Evolutionary conservation across 2,329 filamentous ascomycete species (phyloP), one percentile per base, ranked within the genome.

Genomic region (Trematosphaeria pertusa): DNA sequence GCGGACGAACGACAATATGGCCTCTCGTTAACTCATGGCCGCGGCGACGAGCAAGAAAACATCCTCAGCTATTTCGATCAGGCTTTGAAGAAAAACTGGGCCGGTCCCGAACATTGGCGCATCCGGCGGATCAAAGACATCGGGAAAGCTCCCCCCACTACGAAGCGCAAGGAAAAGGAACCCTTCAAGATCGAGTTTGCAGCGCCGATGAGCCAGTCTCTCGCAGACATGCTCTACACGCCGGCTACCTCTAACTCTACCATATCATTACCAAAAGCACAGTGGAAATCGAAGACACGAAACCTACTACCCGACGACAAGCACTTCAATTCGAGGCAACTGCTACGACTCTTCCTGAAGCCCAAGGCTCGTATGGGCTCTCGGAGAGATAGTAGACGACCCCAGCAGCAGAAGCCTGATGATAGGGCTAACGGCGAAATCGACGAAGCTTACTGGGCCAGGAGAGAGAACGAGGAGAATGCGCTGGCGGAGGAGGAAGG

Each of bases 61-160:
- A 96, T 99, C 47, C 81, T 99, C n/a, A 88, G 89, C 65, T 99
- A 97, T 75, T 99, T 99, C 67, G 94, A 99, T 70, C 91, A 96
- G 65, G 92, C 93, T 2, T 76, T 97, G 33, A 90, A 94, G 69
- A 97, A 96, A 81, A 97, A 97, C 65, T 99, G 94, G 93, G 87
- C 88, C 5, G 95, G 91, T 37, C 93, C 94, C n/a, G 94, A 97
- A 70, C 94, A 99, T 73, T 99, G 94, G 94, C 87, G 93, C 58
- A 97, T 99, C 67, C 84, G 89, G 53, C 91, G 91, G 66, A 94
- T 99, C 72, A 97, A 97, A 61, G 82, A 86, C 45, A 73, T 70
- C 11, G 78, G 71, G 62, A 91, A 92, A 71, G 78, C 82, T 11
- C 76, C 75, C 22, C 72, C 75, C 62, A 61, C 82, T 71, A 64